A percentile compares a stretch with the other conserved stretches of the same genome.
Evolutionary conservation across 495 filamentous ascomycete genomes (phyloP).

Genomic region (Melanomma pulvis-pyrius): DNA sequence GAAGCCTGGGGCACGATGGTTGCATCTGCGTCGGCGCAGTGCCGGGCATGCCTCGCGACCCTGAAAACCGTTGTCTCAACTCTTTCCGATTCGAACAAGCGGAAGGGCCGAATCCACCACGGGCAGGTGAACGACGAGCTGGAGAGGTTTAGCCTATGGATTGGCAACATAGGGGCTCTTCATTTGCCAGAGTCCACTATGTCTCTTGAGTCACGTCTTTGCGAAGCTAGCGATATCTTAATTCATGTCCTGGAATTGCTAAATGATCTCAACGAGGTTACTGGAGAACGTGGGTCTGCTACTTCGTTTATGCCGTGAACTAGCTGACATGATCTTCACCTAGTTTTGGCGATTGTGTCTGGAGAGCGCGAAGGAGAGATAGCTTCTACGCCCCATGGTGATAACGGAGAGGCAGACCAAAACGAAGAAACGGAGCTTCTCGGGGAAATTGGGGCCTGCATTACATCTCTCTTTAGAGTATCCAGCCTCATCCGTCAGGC

Average conservation of each 20-base stretch:
- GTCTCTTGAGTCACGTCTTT: conserved; percentile 23
- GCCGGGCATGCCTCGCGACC: conserved; percentile 2
- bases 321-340: neutral
- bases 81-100: neutral
- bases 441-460: conserved; percentile 18
- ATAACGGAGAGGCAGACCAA: neutral
- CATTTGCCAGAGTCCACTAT: neutral
- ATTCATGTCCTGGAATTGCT: conserved; percentile 30
- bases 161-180: conserved; percentile 24
- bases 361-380: conserved; percentile 17
- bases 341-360: conserved; percentile 27
- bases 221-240: conserved; percentile 17
- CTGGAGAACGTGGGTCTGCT: conserved; percentile 30
- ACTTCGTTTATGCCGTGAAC: neutral
- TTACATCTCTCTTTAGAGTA: conserved; percentile 31
- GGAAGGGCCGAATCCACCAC: neutral
- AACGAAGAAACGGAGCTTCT: conserved; percentile 19
- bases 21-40: conserved; percentile 6
- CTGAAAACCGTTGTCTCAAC: conserved; percentile 5
- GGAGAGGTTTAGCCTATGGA: conserved; percentile 24
- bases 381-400: neutral
- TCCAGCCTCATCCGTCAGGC: conserved; percentile 32
- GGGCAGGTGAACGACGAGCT: conserved; percentile 15
- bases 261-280: conserved; percentile 33
- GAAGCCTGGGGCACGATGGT: too few relatives aligned